phyloP scores from a whole-genome alignment of 2,329 filamentous ascomycete species.

The Cryphonectria carpinicola region DNA sequence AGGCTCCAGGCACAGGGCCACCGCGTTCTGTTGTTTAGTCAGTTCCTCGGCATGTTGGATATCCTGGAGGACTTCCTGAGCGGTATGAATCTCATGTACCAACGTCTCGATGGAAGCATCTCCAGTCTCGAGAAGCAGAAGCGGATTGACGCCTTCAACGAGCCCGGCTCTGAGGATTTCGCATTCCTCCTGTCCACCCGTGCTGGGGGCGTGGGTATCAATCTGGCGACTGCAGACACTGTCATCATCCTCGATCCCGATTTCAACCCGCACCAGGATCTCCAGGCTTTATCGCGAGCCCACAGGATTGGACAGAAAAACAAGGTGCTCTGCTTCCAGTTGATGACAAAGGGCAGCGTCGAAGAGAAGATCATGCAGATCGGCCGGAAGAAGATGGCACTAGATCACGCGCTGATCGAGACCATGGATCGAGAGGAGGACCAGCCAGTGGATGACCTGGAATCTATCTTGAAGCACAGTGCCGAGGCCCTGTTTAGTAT shows the following conservation, averaged over 20 bases:
- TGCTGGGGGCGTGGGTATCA: slow-evolving; percentile 96
- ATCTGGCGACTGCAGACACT: slow-evolving; percentile 93
- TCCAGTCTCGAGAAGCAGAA: slow-evolving; percentile 87
- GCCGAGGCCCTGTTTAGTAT: slow-evolving; percentile 84
- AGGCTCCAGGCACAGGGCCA: slow-evolving; percentile 86
- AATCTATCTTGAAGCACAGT: slow-evolving; percentile 85
- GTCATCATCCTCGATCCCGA: slow-evolving; percentile 97
- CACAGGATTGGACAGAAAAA: slow-evolving; percentile 96
- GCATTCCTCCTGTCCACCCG: slow-evolving; percentile 92
- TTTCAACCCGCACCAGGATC: slow-evolving; percentile 97
- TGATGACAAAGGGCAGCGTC: slow-evolving; percentile 85
- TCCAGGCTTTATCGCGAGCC: slow-evolving; percentile 91
- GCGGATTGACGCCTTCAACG: slow-evolving; percentile 92
- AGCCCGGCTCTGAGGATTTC: slow-evolving; percentile 79
- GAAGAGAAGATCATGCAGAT: slow-evolving; percentile 98
- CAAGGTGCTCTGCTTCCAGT: slow-evolving; percentile 92
- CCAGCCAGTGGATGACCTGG: slow-evolving; percentile 76
- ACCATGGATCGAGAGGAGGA: slow-evolving; percentile 80
- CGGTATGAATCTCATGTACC: slow-evolving; percentile 72
- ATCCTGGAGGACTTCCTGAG: slow-evolving; percentile 91
- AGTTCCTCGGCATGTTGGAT: slow-evolving; percentile 87
- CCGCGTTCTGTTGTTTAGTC: slow-evolving; percentile 91
- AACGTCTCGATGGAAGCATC: slow-evolving; percentile 85
- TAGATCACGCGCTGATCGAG: slow-evolving; percentile 94
- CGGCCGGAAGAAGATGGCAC: slow-evolving; percentile 91